phyloP scores from a whole-genome alignment of 2,329 filamentous ascomycete genomes.

The Aspergillus sp. region DNA sequence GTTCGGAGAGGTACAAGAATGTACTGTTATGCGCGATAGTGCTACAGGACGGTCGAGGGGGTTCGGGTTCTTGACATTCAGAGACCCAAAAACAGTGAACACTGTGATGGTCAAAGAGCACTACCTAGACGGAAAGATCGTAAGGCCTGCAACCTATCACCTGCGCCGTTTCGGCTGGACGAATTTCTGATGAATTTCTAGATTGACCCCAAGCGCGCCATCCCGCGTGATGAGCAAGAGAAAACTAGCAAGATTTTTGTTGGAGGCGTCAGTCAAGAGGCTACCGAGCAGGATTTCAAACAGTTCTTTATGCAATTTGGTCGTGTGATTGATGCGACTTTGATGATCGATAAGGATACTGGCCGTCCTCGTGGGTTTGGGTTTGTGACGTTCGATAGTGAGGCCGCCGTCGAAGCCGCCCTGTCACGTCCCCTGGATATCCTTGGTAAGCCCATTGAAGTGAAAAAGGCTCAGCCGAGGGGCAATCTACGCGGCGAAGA shows the following conservation, averaged over 20 bases:
- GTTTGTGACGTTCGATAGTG: constrained; percentile 97
- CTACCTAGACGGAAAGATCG: constrained; percentile 96
- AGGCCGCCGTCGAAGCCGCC: constrained; percentile 90
- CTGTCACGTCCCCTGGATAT: constrained; percentile 86
- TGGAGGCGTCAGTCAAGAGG: constrained; percentile 95
- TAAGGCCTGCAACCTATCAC: constrained; percentile 54
- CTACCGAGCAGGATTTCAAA: constrained; percentile 93
- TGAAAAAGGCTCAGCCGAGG: constrained; percentile 95
- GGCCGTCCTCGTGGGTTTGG: constrained; percentile 95
- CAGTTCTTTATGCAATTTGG: constrained; percentile 97
- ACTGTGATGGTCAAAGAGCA: constrained; percentile 99
- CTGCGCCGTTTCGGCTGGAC: background rate
- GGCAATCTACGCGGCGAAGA: constrained; percentile 94
- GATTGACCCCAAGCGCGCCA: constrained; percentile 98
- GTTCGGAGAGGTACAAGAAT: constrained; percentile 95
- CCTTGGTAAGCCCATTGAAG: constrained; percentile 93
- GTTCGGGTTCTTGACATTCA: constrained; percentile 97
- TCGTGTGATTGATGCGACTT: constrained; percentile 91
- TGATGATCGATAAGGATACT: constrained; percentile 99
- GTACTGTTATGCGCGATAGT: constrained; percentile 98
- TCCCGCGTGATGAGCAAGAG: constrained; percentile 96
- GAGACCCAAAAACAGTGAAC: constrained; percentile 96
- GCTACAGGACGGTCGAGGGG: constrained; percentile 91
- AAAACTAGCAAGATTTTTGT: constrained; percentile 99
- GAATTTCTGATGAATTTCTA: constrained; percentile 42